Conservation (phyloP, 164 flowering plant species). For the Magnolia changhungtana region DNA sequence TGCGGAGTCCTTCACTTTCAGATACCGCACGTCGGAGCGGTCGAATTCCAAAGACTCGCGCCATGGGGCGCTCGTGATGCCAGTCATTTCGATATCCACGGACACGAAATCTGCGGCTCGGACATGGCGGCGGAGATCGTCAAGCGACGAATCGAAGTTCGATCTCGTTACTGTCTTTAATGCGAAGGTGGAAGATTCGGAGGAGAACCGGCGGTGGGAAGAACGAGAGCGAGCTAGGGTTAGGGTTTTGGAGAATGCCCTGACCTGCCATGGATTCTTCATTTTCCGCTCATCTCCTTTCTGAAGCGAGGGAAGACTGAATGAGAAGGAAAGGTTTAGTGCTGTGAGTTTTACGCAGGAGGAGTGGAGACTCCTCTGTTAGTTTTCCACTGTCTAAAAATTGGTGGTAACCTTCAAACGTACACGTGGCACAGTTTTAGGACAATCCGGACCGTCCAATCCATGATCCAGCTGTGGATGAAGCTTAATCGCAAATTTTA, state of each 20-base stretch:
- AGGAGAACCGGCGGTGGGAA: slow-evolving; percentile 5
- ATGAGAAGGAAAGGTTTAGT: not conserved
- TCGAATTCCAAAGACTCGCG: slow-evolving; percentile 77
- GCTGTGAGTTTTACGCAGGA: not conserved
- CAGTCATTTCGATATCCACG: slow-evolving; percentile 92
- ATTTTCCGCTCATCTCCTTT: slow-evolving; percentile 13
- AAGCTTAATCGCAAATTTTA: too few relatives aligned
- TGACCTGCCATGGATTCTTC: slow-evolving; percentile 22
- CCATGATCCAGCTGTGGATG: too few relatives aligned
- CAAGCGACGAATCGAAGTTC: slow-evolving; percentile 67
- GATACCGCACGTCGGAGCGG: slow-evolving; percentile 61
- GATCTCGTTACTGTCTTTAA: slow-evolving; percentile 70
- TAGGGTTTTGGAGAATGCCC: slow-evolving; percentile 29
- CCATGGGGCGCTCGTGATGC: slow-evolving; percentile 92
- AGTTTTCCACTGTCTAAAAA: too few relatives aligned
- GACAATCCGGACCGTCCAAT: too few relatives aligned
- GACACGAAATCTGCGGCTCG: slow-evolving; percentile 82
- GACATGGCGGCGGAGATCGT: slow-evolving; percentile 49
- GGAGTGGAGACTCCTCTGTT: too few relatives aligned
- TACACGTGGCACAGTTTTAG: too few relatives aligned
- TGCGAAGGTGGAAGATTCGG: slow-evolving; percentile 33
- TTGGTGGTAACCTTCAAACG: too few relatives aligned
- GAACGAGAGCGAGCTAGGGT: slow-evolving; percentile 13
- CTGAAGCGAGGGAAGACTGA: not conserved
- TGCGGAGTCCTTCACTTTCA: slow-evolving; percentile 91